phyloP scores from a whole-genome alignment of 208 protist species.

The Crithidia acanthocephali region DNA sequence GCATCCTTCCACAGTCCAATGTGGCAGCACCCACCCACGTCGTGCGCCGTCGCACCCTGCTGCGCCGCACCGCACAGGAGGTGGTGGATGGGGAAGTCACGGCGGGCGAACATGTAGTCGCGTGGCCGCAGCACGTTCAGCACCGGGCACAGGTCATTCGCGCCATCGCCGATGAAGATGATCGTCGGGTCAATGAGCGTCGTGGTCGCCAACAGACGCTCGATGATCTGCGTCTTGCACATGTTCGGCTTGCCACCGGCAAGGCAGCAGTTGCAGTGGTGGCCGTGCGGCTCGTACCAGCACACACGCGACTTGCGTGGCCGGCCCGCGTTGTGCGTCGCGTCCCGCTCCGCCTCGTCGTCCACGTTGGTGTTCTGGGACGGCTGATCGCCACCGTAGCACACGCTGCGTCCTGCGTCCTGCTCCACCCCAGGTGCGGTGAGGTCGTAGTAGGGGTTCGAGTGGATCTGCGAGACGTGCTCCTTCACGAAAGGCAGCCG shows the following conservation, averaged over 20 bases:
- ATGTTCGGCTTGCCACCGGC: constrained; percentile 71
- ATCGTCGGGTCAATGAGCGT: constrained; percentile 85
- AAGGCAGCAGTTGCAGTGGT: constrained; percentile 68
- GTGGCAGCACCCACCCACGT: constrained; percentile 72
- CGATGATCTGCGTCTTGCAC: constrained; percentile 86
- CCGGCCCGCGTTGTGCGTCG: constrained; percentile 40
- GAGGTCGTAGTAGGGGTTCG: constrained; percentile 81
- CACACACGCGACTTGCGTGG: constrained; percentile 57
- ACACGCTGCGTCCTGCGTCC: constrained; percentile 10
- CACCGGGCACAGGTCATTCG: constrained; percentile 87
- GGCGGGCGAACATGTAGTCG: constrained; percentile 80
- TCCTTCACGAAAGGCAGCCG: constrained; percentile 49
- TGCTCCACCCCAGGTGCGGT: constrained; percentile 14
- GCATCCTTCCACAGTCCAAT: constrained; percentile 75
- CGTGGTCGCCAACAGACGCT: constrained; percentile 72
- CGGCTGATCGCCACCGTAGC: constrained; percentile 19
- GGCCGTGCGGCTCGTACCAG: constrained; percentile 82
- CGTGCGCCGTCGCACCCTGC: neutral
- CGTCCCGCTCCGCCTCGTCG: constrained; percentile 65
- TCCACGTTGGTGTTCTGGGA: constrained; percentile 25
- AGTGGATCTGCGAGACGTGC: constrained; percentile 81
- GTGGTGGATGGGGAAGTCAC: constrained; percentile 63
- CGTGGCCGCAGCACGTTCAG: constrained; percentile 80
- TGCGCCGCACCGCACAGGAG: constrained; percentile 37
- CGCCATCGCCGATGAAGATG: constrained; percentile 87